Percentiles rank a stretch among this genome's conserved stretches.
Conservation (phyloP, 2,329 filamentous ascomycete species). For the Phoma sp. region DNA sequence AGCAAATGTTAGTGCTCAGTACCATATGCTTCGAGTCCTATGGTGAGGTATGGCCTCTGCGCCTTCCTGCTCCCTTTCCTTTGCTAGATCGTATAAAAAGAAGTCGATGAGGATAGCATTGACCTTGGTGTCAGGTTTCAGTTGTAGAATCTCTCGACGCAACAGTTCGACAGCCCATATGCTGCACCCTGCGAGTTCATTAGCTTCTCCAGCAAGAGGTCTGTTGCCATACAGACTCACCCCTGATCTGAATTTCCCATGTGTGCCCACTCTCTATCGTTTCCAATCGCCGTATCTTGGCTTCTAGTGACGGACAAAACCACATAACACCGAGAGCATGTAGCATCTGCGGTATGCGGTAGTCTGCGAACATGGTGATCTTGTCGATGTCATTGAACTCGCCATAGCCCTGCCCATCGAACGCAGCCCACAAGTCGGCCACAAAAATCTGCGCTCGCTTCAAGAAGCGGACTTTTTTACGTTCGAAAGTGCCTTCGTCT, state of each 20-base stretch:
- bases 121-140: slow-evolving; percentile 71
- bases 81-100: slow-evolving; percentile 94
- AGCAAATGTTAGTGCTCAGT: slow-evolving; percentile 55
- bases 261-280: slow-evolving; percentile 72
- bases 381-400: slow-evolving; percentile 89
- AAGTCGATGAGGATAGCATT: slow-evolving; percentile 98
- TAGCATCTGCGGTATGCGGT: slow-evolving; percentile 93
- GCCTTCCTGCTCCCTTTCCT: slow-evolving; percentile 70
- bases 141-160: slow-evolving; percentile 74
- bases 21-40: slow-evolving; percentile 93
- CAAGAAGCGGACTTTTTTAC: slow-evolving; percentile 77
- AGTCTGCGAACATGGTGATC: slow-evolving; percentile 99
- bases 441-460: slow-evolving; percentile 97
- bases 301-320: slow-evolving; percentile 81
- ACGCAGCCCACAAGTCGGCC: slow-evolving; percentile 95
- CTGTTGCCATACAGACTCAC: slow-evolving; percentile 46
- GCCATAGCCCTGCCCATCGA: slow-evolving; percentile 80
- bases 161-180: slow-evolving; percentile 97
- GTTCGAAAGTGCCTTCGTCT: slow-evolving; percentile 78
- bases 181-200: slow-evolving; percentile 69
- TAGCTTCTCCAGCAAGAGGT: background rate
- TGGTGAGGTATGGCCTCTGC: slow-evolving; percentile 72
- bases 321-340: slow-evolving; percentile 80
- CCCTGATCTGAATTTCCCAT: slow-evolving; percentile 88
- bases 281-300: slow-evolving; percentile 69